Conservation (phyloP, 1,284 basidiomycete species). For the Ceratobasidium sp. region DNA sequence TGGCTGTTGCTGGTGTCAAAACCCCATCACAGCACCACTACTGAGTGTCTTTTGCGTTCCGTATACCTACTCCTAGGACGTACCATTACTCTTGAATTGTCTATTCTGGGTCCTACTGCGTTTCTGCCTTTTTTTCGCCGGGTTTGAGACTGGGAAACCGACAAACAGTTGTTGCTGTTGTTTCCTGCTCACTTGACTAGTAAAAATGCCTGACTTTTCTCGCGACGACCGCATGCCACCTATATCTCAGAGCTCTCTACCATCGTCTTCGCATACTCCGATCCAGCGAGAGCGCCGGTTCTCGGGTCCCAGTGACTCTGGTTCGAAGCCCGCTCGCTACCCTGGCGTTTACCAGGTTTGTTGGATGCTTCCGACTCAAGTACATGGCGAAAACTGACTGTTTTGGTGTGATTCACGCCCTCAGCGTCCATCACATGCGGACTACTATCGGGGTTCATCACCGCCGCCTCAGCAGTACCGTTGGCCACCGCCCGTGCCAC, state of each 20-base stretch:
- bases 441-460: constrained; percentile 19
- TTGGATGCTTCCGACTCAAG: constrained; percentile 2
- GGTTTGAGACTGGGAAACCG: constrained; percentile 21
- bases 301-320: constrained; percentile 30
- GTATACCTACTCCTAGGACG: constrained; percentile 18
- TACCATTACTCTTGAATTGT: neutral
- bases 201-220: constrained; percentile 41
- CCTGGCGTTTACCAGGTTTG: constrained; percentile 43
- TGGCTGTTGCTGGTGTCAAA: constrained; percentile 39
- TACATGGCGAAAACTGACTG: constrained; percentile 10
- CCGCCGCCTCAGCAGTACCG: constrained; percentile 31
- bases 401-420: neutral
- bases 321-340: constrained; percentile 24
- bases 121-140: constrained; percentile 20
- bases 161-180: constrained; percentile 42
- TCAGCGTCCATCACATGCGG: constrained; percentile 28
- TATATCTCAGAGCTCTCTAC: constrained; percentile 16
- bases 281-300: constrained; percentile 23
- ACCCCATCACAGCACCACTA: constrained; percentile 34
- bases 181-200: constrained; percentile 31
- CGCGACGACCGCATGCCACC: constrained; percentile 34
- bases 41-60: constrained; percentile 36
- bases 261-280: constrained; percentile 23
- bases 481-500: constrained; percentile 29
- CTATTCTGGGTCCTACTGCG: neutral